Conservation (phyloP, 179 eudicot species). For the Gypsophila paniculata region DNA sequence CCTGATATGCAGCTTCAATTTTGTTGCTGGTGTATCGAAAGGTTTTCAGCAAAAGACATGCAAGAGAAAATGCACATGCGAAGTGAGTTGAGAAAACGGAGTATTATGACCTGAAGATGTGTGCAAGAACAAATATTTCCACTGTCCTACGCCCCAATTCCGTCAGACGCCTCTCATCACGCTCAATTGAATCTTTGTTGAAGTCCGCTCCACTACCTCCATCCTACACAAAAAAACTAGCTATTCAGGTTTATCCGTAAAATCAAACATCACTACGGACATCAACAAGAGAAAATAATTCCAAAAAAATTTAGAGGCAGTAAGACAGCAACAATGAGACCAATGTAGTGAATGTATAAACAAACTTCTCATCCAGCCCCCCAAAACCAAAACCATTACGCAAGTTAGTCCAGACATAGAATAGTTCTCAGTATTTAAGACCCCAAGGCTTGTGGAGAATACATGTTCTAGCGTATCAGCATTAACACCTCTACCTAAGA, state of each 20-base stretch:
- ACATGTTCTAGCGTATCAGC: not conserved
- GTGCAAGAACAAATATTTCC: conserved; percentile 83
- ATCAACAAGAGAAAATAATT: not conserved
- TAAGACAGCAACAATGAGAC: not conserved
- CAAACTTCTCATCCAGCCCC: not conserved
- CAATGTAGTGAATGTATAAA: not conserved
- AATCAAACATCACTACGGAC: not conserved
- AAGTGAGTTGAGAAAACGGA: not conserved
- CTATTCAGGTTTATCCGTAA: conserved; percentile 9
- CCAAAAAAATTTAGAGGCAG: not conserved
- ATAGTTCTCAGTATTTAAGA: not conserved
- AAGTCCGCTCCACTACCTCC: conserved; percentile 77
- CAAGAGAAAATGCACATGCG: not conserved
- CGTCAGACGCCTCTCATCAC: conserved; percentile 90
- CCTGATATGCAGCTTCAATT: conserved; percentile 91
- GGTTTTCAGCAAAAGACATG: not conserved
- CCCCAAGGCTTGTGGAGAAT: not conserved
- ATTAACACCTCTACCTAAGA: conserved; percentile 7
- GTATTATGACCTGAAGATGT: conserved; percentile 64
- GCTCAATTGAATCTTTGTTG: conserved; percentile 74
- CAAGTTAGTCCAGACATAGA: not conserved
- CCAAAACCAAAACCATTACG: not conserved
- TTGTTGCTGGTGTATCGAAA: conserved; percentile 46
- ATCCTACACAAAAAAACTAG: conserved; percentile 46
- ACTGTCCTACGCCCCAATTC: conserved; percentile 93